phyloP scores from a whole-genome alignment of 2,329 filamentous ascomycete species.

The Calonectria multiphialidica region DNA sequence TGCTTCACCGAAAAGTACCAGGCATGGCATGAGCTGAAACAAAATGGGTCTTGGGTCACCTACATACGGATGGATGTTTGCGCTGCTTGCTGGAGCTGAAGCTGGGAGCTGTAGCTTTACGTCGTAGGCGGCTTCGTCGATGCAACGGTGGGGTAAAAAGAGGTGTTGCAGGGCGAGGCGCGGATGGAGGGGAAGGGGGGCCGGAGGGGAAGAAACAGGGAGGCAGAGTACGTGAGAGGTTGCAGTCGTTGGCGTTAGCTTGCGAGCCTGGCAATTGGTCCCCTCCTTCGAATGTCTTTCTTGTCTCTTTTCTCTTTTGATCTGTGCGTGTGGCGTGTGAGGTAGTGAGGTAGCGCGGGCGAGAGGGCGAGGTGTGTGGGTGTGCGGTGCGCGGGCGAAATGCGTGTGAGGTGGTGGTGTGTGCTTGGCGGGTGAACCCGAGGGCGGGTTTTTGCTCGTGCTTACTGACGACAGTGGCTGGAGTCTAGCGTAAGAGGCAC shows the following conservation, averaged over 20 bases:
- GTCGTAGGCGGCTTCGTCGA: slow-evolving; percentile 13
- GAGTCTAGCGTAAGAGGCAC: slow-evolving; percentile 37
- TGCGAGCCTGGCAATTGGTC: not conserved
- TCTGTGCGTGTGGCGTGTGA: slow-evolving; percentile 2
- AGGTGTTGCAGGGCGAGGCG: not conserved
- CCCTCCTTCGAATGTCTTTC: not conserved
- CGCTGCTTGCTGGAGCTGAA: not conserved
- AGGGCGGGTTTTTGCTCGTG: slow-evolving; percentile 37
- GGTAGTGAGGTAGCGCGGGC: not conserved
- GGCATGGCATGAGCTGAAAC: not conserved
- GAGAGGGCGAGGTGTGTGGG: not conserved
- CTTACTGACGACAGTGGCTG: slow-evolving; percentile 45
- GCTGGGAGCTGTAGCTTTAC: not conserved
- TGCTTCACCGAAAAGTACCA: not conserved
- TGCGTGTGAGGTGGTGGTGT: slow-evolving; percentile 16
- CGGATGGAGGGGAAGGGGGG: not conserved
- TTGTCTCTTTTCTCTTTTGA: slow-evolving; percentile 4
- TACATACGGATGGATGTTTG: not conserved
- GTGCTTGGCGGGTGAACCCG: slow-evolving; percentile 43
- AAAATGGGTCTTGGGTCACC: not conserved
- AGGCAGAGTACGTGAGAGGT: not conserved
- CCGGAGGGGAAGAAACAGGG: not conserved
- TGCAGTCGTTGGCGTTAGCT: slow-evolving; percentile 2
- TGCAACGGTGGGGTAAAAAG: slow-evolving; percentile 11
- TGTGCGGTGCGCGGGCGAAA: not conserved